Evolutionary conservation across 1,139 yeast genomes (phyloP).

Genomic region (Meyerozyma smithsonii): DNA sequence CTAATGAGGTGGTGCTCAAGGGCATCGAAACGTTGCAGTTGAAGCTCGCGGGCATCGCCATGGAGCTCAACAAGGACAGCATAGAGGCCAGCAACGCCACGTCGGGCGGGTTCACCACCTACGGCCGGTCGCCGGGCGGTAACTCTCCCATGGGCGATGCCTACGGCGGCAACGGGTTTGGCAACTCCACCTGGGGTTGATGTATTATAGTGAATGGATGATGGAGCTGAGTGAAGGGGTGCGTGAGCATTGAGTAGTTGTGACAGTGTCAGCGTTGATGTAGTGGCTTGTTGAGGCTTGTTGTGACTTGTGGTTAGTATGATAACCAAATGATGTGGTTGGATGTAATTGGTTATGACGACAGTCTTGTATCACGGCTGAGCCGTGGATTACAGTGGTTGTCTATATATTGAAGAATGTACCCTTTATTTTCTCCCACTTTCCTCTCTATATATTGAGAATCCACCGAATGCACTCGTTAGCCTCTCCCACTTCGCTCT

Average conservation of each 20-base stretch:
- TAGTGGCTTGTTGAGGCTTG: too few species aligned
- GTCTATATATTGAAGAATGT: too few species aligned
- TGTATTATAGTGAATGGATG: neutral
- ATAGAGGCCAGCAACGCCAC: constrained; percentile 44
- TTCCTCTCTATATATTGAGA: neutral
- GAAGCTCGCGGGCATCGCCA: constrained; percentile 84
- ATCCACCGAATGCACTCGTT: neutral
- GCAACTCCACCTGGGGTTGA: constrained; percentile 22
- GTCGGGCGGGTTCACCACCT: constrained; percentile 46
- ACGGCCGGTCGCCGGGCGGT: constrained; percentile 43
- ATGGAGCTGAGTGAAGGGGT: neutral
- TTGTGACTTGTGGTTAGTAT: too few species aligned
- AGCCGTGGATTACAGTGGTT: too few species aligned
- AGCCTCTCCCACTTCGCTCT: too few species aligned
- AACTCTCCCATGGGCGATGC: constrained; percentile 37
- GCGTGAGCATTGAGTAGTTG: too few species aligned
- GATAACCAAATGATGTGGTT: too few species aligned
- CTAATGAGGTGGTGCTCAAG: constrained; percentile 82
- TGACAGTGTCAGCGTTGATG: too few species aligned
- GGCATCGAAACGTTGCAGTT: constrained; percentile 82
- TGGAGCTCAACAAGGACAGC: constrained; percentile 66
- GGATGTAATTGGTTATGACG: too few species aligned
- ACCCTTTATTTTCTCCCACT: too few species aligned
- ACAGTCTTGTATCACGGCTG: too few species aligned
- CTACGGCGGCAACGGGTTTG: constrained; percentile 44